A percentile compares a stretch with the other conserved stretches of the same genome.
Conservation (phyloP, 192 early-diverging fungal genomes). For the Phycomyces nitens region DNA sequence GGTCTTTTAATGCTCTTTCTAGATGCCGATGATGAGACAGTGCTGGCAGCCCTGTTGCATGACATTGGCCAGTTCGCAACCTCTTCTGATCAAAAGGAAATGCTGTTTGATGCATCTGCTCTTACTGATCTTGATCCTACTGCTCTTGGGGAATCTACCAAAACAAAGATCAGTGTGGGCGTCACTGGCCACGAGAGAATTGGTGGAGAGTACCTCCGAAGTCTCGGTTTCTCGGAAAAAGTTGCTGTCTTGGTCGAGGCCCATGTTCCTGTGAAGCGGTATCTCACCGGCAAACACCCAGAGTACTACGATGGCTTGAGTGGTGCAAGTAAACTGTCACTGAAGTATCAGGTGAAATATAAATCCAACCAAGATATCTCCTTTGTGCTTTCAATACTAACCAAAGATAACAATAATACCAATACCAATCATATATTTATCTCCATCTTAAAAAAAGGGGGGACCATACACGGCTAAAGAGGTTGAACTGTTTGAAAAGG, state of each 20-base stretch:
- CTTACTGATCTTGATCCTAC: slow-evolving; percentile 15
- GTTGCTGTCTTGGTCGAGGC: slow-evolving; percentile 50
- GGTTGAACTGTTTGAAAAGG: slow-evolving; percentile 40
- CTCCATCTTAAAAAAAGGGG: slow-evolving; percentile 13
- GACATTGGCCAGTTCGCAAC: slow-evolving; percentile 58
- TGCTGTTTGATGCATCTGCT: slow-evolving; percentile 39
- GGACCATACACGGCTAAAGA: slow-evolving; percentile 44
- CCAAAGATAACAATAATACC: neutral
- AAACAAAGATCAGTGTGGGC: slow-evolving; percentile 36
- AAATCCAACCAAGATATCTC: neutral
- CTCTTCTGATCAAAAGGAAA: slow-evolving; percentile 43
- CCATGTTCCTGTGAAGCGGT: slow-evolving; percentile 56
- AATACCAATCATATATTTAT: neutral
- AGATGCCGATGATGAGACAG: slow-evolving; percentile 45
- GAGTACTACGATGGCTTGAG: slow-evolving; percentile 46
- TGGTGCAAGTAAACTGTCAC: slow-evolving; percentile 48
- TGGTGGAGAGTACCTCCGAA: slow-evolving; percentile 52
- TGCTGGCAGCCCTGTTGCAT: slow-evolving; percentile 53
- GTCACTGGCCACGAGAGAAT: slow-evolving; percentile 52
- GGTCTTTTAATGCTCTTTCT: neutral
- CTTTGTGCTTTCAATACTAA: too few species aligned
- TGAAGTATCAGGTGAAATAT: slow-evolving; percentile 43
- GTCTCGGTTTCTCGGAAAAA: slow-evolving; percentile 51
- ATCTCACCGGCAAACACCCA: slow-evolving; percentile 46
- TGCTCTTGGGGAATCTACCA: slow-evolving; percentile 7